phyloP scores from a whole-genome alignment of 2,329 filamentous ascomycete species.

The Ophiostoma ips region DNA sequence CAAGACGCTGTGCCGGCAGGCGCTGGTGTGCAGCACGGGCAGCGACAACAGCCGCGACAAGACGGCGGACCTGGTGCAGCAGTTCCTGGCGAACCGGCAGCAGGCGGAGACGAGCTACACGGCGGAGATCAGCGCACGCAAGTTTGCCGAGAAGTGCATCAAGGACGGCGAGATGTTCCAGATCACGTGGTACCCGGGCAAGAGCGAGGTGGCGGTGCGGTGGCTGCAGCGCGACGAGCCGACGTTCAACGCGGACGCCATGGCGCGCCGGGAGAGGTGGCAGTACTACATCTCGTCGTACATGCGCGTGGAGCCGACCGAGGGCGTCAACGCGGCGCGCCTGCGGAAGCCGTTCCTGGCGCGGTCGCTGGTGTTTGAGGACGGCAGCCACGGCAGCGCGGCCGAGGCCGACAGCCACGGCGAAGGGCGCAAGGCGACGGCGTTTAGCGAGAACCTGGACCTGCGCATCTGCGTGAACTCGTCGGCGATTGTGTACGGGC shows the following conservation, averaged over 20 bases:
- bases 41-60: conserved; percentile 84
- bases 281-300: conserved; percentile 93
- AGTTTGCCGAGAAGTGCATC: conserved; percentile 81
- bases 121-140: conserved; percentile 77
- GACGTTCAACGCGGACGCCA: conserved; percentile 78
- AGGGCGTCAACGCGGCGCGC: conserved; percentile 53
- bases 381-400: not conserved
- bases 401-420: conserved; percentile 36
- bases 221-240: conserved; percentile 54
- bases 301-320: conserved; percentile 76
- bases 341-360: conserved; percentile 56
- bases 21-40: conserved; percentile 71
- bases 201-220: conserved; percentile 56
- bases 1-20: conserved; percentile 65
- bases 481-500: conserved; percentile 66
- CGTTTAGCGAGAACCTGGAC: conserved; percentile 53
- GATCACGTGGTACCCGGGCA: conserved; percentile 66
- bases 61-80: conserved; percentile 75
- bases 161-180: conserved; percentile 89
- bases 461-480: conserved; percentile 65
- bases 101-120: conserved; percentile 80
- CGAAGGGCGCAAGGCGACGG: conserved; percentile 43
- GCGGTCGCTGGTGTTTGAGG: conserved; percentile 40
- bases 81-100: conserved; percentile 71
- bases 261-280: conserved; percentile 74